Percentiles rank a stretch among this genome's conserved stretches.
Evolutionary conservation across 495 filamentous ascomycete genomes (phyloP).

Genomic region (Xylaria longipes): DNA sequence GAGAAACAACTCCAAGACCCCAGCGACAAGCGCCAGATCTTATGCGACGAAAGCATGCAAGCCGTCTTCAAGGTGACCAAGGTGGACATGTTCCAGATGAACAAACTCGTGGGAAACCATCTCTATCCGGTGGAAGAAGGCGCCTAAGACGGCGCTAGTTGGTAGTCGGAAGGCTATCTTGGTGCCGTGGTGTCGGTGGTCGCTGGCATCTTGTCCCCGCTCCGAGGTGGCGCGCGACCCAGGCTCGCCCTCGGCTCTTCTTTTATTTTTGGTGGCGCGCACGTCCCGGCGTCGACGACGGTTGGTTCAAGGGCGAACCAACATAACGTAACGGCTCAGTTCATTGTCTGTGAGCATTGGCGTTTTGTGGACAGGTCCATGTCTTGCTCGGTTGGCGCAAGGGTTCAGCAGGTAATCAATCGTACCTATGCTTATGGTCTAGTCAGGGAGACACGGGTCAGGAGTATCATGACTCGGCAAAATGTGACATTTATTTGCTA

Average conservation of each 20-base stretch:
- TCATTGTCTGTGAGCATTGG: conserved; percentile 34
- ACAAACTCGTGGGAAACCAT: conserved; percentile 65
- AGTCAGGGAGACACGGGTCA: conserved; percentile 1
- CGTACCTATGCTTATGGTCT: neutral
- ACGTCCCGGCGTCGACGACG: neutral
- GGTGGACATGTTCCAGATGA: conserved; percentile 99
- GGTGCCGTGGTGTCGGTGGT: neutral
- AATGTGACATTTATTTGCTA: conserved; percentile 5
- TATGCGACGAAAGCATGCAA: conserved; percentile 88
- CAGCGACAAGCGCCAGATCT: conserved; percentile 86
- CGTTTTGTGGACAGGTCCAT: conserved; percentile 31
- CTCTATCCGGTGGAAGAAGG: conserved; percentile 61
- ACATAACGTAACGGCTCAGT: neutral
- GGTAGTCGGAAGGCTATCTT: neutral
- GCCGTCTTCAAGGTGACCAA: conserved; percentile 88
- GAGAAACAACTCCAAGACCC: conserved; percentile 87
- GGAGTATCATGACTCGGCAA: neutral
- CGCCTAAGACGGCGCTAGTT: neutral
- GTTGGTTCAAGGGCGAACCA: neutral
- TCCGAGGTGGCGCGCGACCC: neutral
- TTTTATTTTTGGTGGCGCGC: neutral
- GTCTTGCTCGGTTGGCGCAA: conserved; percentile 19
- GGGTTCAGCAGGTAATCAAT: conserved; percentile 8
- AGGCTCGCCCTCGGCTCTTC: neutral
- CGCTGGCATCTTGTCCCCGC: neutral